These are phyloP conservation scores for Microcos paniculata DNA, from an alignment of 345 rosid species.

Conservation along the genomic window DNA sequence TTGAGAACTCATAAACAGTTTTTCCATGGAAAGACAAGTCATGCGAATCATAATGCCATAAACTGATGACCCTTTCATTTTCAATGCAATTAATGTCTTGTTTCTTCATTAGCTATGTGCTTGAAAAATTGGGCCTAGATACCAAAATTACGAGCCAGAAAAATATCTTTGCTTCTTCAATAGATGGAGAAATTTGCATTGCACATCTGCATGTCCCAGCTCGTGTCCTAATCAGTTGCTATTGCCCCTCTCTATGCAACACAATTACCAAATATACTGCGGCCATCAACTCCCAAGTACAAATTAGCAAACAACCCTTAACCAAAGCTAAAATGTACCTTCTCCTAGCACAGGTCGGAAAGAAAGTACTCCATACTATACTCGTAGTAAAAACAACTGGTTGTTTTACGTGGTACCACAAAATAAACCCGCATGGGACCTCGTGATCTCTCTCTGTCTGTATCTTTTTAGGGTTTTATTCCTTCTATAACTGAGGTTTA, in stretches of 20 bases:
- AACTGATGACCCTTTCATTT: background rate
- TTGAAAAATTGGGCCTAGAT: background rate
- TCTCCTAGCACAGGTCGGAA: too few relatives aligned
- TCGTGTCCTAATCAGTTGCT: background rate
- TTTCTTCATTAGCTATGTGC: background rate
- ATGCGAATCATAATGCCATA: too few relatives aligned
- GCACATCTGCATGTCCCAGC: conserved; percentile 12
- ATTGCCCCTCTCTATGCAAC: background rate
- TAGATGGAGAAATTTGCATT: conserved; percentile 13
- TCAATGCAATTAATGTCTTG: background rate
- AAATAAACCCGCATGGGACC: conserved; percentile 26
- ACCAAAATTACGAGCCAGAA: too few relatives aligned
- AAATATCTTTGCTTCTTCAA: conserved; percentile 26
- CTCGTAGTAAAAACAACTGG: background rate
- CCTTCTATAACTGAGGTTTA: conserved; percentile 25
- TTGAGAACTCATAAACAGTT: too few relatives aligned
- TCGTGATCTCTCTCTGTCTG: conserved; percentile 35
- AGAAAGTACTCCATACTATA: too few relatives aligned
- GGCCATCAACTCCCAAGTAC: too few relatives aligned
- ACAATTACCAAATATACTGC: too few relatives aligned
- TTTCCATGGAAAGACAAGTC: too few relatives aligned
- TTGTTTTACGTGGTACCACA: background rate
- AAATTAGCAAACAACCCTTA: background rate
- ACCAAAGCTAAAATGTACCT: background rate
- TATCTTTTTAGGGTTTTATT: conserved; percentile 28